Base-by-base conservation (phyloP, 805 yeast genomes). In the Ogataea ramenticola region DNA sequence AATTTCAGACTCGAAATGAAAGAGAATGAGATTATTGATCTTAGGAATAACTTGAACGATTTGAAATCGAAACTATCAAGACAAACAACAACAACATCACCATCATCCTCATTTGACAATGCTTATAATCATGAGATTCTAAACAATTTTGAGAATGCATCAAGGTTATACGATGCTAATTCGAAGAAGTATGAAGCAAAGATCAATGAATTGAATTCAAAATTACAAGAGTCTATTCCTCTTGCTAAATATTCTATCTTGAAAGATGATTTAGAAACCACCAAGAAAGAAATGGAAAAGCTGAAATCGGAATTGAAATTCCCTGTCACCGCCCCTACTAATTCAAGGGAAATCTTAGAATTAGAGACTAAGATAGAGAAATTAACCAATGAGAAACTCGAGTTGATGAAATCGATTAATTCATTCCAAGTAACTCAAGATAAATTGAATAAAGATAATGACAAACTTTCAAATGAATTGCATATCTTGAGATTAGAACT, bases 341-440 rank as follows among this genome's bases (percentile, higher is more conserved):
- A 24, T 24, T 10, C 27, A 24, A 24, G 6, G 27, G 10, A 7
- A 24, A 24, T 24, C n/a, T n/a, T n/a, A n/a, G 27, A 24, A 24
- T 10, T 10, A 6, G 9, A 20, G 11, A 15, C 9, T 4, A 17
- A 34, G 9, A 20, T 34, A 8, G 12, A 34, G 6, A 19, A 17
- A 11, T 34, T 34, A 12, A 7, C 10, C 9, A 8, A 20, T 17
- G 37, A 34, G 24, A 34, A 34, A 34, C 19, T 19, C 12, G 42
- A 51, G 20, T 43, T 57, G 17, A 20, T 47, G 19, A 41, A 35
- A 14, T 44, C 54, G 7, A 44, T 59, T 7, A 42, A 53, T 19
- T 27, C 47, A 10, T 44, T 58, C 16, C 53, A 53, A n/a, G 45
- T 38, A 2, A 56, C 43, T 12, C 56, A 56, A 41, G 51, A 45